Base-by-base conservation (phyloP, 202 grass and related monocot species). In the Elaeis oleifera region DNA sequence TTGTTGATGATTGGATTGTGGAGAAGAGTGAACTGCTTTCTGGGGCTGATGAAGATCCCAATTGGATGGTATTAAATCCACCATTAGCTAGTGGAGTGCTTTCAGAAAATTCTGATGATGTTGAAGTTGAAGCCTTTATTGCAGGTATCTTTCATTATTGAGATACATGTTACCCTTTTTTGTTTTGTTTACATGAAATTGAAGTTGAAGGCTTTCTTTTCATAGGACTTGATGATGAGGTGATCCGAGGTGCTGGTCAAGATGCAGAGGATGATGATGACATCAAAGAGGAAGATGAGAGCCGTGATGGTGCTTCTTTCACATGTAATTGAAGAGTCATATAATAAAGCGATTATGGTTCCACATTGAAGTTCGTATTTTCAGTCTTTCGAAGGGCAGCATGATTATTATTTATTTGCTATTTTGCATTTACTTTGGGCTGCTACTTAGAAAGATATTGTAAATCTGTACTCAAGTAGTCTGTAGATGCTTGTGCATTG, bases 1-100 rank as follows among this genome's bases (percentile, higher is more conserved):
- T 76, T 62, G 79, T 96, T 73, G 81, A 84, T 58, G 81, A 96
- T 61, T 96, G 92, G 92, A 56, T 84, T 71, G 16, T 89, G 67
- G 87, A 91, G 76, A 85, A 72, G 85, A 69, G 74, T 70, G 58
- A 49, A 58, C 19, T 76, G 22, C 70, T 79, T 8, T 88, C 79
- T 16, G 71, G 64, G 16, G 64, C 23, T 16, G 28, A 53, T 0
- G 87, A 91, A 49, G 71, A 74, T 55, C 52, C 63, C 57, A 90
- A 88, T 29, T 96, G 87, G 91, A 79, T 76, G 79, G 79, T 85
- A 49, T 57, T 96, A 69, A 81, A 71, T 80, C 87, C 80, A 59
- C 69, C 81, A 58, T 28, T 74, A 3, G 50, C 27, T 63, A 61
- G 24, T 32, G 24, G 16, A 57, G 67, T 78, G 17, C 31, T 58